Base-by-base conservation (phyloP, 2,329 filamentous ascomycete species). In the Beauveria bassiana region DNA sequence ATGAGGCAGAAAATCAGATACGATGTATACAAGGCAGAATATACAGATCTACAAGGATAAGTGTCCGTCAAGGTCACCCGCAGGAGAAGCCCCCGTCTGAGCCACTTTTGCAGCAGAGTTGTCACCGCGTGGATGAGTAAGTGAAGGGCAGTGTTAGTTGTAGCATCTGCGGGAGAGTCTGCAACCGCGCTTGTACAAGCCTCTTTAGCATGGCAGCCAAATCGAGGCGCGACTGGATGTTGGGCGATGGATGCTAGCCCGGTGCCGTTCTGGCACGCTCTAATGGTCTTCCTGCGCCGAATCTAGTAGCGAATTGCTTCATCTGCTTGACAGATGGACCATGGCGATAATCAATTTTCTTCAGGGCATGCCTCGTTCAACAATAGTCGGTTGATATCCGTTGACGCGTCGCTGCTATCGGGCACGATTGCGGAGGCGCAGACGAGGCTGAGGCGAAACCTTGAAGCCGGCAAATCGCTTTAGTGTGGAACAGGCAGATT, bases 1-100 rank as follows among this genome's bases (percentile, higher is more conserved):
- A 28, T 20, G 20, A 12, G 16, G 12, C 24, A 34, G 10, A 2
- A 40, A 57, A n/a, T 38, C 1, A 26, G 16, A 10, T 49, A 49
- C 26, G 20, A 22, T n/a, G 42, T 5, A 40, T 8, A 24, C 18
- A 26, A 14, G 20, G 42, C 42, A 18, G 54, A 20, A 26, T 49
- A 16, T 8, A 38, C 31, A 20, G 10, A 24, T 47, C n/a, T 38
- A 57, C 24, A 57, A 24, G 18, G 5, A 1, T 62, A 66, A 63
- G 1, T 70, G 67, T 51, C 28, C 54, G 20, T 49, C 43, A 10
- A 22, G 24, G 42, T 22, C 24, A 10, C 28, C 16, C 5, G 12
- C 4, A 40, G 14, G n/a, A n/a, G 43, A 40, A 40, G 43, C 43
- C 40, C 45, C 31, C 54, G 45, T 8, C 43, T 20, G 28, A 57